Conservation (phyloP, 2,329 filamentous ascomycete genomes). For the Colletotrichum noveboracense region DNA sequence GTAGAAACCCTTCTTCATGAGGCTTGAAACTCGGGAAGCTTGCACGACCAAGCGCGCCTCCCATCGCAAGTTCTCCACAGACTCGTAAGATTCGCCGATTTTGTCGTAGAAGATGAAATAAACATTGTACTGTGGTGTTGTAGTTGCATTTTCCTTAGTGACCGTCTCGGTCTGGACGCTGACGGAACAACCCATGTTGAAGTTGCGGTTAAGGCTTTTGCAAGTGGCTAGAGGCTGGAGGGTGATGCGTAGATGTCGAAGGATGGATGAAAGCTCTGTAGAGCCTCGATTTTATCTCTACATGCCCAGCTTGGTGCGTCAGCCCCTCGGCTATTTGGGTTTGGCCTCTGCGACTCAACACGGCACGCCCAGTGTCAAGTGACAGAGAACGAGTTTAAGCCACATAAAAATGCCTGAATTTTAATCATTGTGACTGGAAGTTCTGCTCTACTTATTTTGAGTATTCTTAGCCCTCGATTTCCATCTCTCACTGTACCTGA, state of each 20-base stretch:
- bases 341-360: not conserved
- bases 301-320: not conserved
- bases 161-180: not conserved
- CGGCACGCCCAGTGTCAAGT: not conserved
- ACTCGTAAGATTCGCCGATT: not conserved
- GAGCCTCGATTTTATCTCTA: not conserved
- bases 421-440: not conserved
- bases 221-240: not conserved
- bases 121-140: not conserved
- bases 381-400: not conserved
- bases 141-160: not conserved
- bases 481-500: conserved; percentile 20
- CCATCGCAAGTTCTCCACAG: not conserved
- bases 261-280: not conserved
- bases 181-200: not conserved
- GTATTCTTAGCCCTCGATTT: not conserved
- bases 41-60: not conserved
- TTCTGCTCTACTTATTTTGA: not conserved
- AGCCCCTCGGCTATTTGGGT: not conserved
- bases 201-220: not conserved
- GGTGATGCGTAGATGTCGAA: not conserved
- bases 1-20: not conserved
- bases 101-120: not conserved
- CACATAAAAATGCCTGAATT: not conserved
- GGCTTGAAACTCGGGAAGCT: not conserved